These are phyloP conservation scores for Fusarium nodosum DNA, from an alignment of 2,329 filamentous ascomycete species.

Conservation along the genomic window DNA sequence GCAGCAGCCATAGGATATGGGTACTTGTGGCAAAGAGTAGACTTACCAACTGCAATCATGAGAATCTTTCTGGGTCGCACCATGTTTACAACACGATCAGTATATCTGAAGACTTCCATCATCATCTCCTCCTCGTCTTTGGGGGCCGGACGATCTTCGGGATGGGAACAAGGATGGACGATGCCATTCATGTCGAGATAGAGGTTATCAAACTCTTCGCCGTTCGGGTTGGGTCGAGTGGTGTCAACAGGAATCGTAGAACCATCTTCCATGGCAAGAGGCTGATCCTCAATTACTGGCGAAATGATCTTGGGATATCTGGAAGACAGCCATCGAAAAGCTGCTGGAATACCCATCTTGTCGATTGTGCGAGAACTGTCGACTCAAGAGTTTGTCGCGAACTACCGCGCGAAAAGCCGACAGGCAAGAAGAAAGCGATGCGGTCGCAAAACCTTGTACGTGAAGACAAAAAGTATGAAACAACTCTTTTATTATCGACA, in stretches of 20 bases:
- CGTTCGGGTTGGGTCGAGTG: conserved; percentile 90
- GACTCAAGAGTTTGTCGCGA: conserved; percentile 16
- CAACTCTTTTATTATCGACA: conserved; percentile 20
- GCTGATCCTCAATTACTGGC: conserved; percentile 87
- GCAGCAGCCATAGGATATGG: neutral
- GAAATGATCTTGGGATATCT: conserved; percentile 99
- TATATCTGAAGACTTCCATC: conserved; percentile 97
- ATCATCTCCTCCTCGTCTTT: conserved; percentile 99
- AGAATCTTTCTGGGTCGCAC: conserved; percentile 94
- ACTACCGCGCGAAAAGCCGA: conserved; percentile 17
- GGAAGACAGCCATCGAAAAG: conserved; percentile 95
- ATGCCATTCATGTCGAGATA: conserved; percentile 99
- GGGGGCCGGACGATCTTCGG: conserved; percentile 90
- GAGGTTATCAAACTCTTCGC: conserved; percentile 97
- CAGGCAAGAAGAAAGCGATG: neutral
- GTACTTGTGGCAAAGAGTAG: neutral
- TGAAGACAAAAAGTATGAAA: neutral
- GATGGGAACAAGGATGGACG: conserved; percentile 97
- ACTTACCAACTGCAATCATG: conserved; percentile 94
- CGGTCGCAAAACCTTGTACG: conserved; percentile 14
- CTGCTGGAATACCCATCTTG: conserved; percentile 91
- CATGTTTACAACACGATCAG: conserved; percentile 99
- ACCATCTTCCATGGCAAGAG: conserved; percentile 84
- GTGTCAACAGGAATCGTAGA: conserved; percentile 86
- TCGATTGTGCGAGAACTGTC: conserved; percentile 2